Evolutionary conservation across 768 basidiomycete genomes (phyloP).

Genomic region (Fomitopsis pulvina): DNA sequence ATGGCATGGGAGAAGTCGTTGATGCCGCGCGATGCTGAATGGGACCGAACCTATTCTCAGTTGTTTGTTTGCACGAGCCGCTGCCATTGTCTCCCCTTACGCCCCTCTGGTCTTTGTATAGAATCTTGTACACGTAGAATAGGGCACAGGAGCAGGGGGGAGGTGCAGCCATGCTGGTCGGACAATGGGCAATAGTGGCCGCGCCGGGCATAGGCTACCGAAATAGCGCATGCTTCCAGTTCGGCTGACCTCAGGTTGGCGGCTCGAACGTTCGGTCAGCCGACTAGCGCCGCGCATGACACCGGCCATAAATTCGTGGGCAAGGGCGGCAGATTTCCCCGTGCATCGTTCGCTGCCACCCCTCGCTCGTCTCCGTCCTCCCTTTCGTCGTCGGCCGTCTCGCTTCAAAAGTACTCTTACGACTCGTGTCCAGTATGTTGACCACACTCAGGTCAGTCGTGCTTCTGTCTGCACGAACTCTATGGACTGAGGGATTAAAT

Average conservation of each 20-base stretch:
- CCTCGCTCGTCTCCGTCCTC: neutral
- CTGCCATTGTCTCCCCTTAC: too few relatives aligned
- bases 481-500: neutral
- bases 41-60: neutral
- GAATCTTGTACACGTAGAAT: too few relatives aligned
- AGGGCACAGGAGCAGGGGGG: too few relatives aligned
- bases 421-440: slow-evolving; percentile 36
- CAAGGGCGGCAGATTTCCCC: neutral
- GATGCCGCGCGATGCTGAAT: neutral
- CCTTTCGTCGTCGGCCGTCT: slow-evolving; percentile 4
- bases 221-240: neutral
- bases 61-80: neutral
- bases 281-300: neutral
- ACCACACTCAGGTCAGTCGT: slow-evolving; percentile 37
- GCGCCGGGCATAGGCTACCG: too few relatives aligned
- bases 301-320: neutral
- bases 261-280: neutral
- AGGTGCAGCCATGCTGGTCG: too few relatives aligned
- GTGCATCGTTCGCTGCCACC: neutral
- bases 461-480: neutral
- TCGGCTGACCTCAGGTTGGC: neutral
- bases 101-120: too few relatives aligned
- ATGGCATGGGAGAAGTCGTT: neutral
- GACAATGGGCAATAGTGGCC: too few relatives aligned
- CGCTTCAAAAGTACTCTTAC: slow-evolving; percentile 8